Conservation (phyloP, 768 basidiomycete species). For the Boletellus ananas region DNA sequence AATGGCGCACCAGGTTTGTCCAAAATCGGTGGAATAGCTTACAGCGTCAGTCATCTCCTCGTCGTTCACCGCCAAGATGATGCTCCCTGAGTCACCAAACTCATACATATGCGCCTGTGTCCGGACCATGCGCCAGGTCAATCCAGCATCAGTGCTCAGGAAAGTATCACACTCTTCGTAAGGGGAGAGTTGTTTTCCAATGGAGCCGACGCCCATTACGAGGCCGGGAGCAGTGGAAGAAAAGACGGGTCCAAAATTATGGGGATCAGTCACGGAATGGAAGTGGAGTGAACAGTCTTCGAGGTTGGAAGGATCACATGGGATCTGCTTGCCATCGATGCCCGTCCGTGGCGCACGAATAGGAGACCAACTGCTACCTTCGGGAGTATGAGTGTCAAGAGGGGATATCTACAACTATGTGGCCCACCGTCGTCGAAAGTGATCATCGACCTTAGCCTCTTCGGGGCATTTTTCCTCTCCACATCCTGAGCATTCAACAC, state of each 20-base stretch:
- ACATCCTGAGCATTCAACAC: slow-evolving; percentile 84
- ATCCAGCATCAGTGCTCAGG: slow-evolving; percentile 83
- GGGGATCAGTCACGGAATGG: slow-evolving; percentile 87
- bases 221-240: slow-evolving; percentile 93
- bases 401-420: not conserved
- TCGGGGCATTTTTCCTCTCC: slow-evolving; percentile 62
- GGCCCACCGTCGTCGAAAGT: slow-evolving; percentile 85
- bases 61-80: slow-evolving; percentile 80
- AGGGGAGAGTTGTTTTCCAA: slow-evolving; percentile 61
- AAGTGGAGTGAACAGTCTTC: slow-evolving; percentile 81
- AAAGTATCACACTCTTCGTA: slow-evolving; percentile 94
- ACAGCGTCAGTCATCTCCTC: slow-evolving; percentile 70
- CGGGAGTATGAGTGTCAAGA: not conserved
- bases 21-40: slow-evolving; percentile 78
- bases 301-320: slow-evolving; percentile 55
- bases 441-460: slow-evolving; percentile 71
- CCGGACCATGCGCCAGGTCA: slow-evolving; percentile 78
- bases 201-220: slow-evolving; percentile 93
- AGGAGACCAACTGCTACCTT: slow-evolving; percentile 71
- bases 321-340: slow-evolving; percentile 53
- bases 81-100: slow-evolving; percentile 86
- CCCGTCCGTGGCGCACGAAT: slow-evolving; percentile 60
- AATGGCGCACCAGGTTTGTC: slow-evolving; percentile 71
- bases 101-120: slow-evolving; percentile 88
- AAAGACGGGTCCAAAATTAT: slow-evolving; percentile 93